These are phyloP conservation scores for Phytophthora uliginosa DNA, from an alignment of 352 stramenopile species.

Conservation along the genomic window DNA sequence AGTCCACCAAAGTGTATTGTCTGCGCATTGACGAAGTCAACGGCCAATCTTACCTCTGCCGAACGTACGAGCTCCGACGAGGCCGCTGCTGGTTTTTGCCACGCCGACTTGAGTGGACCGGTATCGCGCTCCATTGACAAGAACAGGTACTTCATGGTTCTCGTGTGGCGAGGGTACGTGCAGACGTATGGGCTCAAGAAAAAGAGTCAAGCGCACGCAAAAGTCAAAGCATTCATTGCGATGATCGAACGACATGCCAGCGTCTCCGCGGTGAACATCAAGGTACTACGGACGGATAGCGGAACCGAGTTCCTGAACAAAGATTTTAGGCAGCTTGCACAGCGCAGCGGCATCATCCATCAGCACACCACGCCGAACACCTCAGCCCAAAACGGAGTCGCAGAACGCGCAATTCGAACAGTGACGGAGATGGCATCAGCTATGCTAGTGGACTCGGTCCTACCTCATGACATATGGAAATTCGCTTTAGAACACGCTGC, in stretches of 20 bases:
- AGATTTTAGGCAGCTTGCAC: not conserved
- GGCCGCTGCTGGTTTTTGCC: not conserved
- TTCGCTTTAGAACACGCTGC: slow-evolving; percentile 4
- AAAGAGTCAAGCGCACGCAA: not conserved
- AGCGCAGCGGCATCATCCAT: not conserved
- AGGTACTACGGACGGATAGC: slow-evolving; percentile 2
- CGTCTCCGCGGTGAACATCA: not conserved
- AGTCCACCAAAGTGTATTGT: not conserved
- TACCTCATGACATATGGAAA: slow-evolving; percentile 13
- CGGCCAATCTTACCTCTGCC: not conserved
- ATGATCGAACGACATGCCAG: slow-evolving; percentile 7
- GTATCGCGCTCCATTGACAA: not conserved
- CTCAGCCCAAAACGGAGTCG: slow-evolving; percentile 10
- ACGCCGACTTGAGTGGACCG: not conserved
- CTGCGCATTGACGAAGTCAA: not conserved
- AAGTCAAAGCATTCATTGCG: not conserved
- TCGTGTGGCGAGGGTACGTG: slow-evolving; percentile 3
- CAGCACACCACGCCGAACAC: slow-evolving; percentile 8
- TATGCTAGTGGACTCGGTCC: slow-evolving; percentile 3
- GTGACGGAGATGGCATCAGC: slow-evolving; percentile 11
- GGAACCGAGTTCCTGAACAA: slow-evolving; percentile 15
- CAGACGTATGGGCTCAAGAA: not conserved
- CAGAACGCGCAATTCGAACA: not conserved
- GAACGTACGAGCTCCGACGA: not conserved
- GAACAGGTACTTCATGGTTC: slow-evolving; percentile 7